Evolutionary conservation across 768 basidiomycete species (phyloP).

Genomic region (Cytidiella melzeri): DNA sequence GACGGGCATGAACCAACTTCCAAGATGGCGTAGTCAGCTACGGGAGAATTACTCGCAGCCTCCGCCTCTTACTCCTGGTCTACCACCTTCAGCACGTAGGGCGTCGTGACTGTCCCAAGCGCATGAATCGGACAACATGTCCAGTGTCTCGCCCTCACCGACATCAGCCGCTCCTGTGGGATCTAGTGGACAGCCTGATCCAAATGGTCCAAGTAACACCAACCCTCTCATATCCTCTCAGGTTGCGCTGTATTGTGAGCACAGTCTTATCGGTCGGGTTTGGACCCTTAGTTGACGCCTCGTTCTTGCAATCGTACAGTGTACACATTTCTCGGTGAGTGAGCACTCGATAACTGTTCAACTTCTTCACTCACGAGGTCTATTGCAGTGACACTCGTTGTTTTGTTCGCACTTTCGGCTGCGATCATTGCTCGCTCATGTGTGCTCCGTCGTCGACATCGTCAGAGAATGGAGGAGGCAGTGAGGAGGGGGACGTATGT

Average conservation of each 20-base stretch:
- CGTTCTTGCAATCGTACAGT: conserved; percentile 1
- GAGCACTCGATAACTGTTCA: neutral
- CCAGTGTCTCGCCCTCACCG: neutral
- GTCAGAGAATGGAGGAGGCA: conserved; percentile 8
- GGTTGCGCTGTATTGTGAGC: conserved; percentile 11
- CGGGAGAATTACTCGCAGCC: neutral
- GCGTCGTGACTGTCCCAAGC: too few relatives aligned
- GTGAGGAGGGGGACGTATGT: conserved; percentile 12
- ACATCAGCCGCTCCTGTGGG: neutral
- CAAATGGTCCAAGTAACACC: too few relatives aligned
- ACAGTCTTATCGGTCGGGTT: neutral
- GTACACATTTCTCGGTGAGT: conserved; percentile 13
- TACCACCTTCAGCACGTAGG: too few relatives aligned
- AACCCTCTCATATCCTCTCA: conserved; percentile 10
- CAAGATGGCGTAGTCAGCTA: neutral
- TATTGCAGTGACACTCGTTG: conserved; percentile 6
- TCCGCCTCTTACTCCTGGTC: neutral
- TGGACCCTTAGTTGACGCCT: neutral
- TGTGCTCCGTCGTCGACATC: conserved; percentile 5
- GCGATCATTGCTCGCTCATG: conserved; percentile 7
- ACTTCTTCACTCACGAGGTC: neutral
- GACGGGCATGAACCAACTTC: neutral
- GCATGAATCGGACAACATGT: neutral
- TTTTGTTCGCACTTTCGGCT: conserved; percentile 7
- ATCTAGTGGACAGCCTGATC: neutral